Percentiles rank a stretch among this genome's conserved stretches.
Conservation (phyloP, 2,329 filamentous ascomycete species). For the Paracoccidioides brasiliensis region DNA sequence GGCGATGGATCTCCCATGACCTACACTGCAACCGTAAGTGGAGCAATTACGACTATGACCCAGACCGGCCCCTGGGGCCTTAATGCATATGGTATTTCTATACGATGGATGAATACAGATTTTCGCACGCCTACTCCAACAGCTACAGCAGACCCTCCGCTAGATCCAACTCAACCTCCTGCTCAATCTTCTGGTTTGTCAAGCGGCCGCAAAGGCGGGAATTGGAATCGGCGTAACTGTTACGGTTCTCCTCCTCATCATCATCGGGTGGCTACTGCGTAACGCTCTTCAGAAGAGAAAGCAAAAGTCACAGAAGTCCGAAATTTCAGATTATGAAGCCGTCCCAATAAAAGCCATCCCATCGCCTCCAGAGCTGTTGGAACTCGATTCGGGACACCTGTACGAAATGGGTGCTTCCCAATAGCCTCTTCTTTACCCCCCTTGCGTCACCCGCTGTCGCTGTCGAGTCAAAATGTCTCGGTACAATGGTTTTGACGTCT, state of each 20-base stretch:
- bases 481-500: no score
- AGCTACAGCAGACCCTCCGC: background rate
- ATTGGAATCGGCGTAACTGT: conserved; percentile 11
- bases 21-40: background rate
- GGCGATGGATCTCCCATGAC: background rate
- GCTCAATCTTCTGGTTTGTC: conserved; percentile 4
- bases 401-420: no score
- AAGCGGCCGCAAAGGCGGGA: conserved; percentile 12
- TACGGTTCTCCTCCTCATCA: background rate
- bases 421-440: no score
- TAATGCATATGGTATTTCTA: background rate
- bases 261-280: background rate
- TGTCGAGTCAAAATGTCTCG: no score
- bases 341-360: background rate
- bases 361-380: background rate
- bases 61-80: background rate
- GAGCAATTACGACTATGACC: background rate
- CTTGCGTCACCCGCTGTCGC: no score
- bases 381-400: no score
- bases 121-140: background rate
- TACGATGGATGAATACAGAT: background rate
- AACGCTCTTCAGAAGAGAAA: background rate
- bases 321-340: background rate
- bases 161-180: background rate
- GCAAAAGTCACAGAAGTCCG: background rate